Conservation (phyloP, 2,329 filamentous ascomycete genomes). For the Botryotinia narcissicola region DNA sequence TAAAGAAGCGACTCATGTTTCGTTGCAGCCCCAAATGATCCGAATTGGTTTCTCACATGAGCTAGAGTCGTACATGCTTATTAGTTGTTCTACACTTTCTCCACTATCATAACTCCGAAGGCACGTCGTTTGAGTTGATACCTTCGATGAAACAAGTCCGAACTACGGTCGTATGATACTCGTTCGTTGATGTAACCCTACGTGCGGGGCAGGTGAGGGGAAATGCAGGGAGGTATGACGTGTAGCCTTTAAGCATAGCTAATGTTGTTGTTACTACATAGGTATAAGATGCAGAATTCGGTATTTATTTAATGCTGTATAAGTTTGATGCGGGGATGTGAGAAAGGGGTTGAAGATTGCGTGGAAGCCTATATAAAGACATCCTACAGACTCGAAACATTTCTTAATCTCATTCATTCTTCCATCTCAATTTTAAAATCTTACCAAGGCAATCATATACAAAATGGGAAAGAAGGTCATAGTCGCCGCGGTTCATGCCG, state of each 20-base stretch:
- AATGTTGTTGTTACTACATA: background rate
- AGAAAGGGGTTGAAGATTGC: background rate
- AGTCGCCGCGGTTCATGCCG: background rate
- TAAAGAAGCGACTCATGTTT: background rate
- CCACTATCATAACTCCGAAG: background rate
- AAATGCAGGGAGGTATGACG: background rate
- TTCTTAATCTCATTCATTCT: background rate
- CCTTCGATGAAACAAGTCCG: accelerated
- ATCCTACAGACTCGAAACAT: background rate
- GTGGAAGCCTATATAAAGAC: background rate
- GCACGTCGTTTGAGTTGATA: background rate
- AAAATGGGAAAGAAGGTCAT: background rate
- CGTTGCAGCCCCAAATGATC: background rate
- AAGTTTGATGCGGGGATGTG: background rate
- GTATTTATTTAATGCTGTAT: background rate
- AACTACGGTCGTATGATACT: background rate
- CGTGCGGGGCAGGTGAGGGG: background rate
- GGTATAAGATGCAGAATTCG: background rate
- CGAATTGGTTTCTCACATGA: background rate
- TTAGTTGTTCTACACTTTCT: background rate
- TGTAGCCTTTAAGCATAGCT: background rate
- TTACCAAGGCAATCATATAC: background rate
- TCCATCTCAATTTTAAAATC: background rate
- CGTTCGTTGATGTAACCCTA: background rate
- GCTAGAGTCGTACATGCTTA: background rate